Base-by-base conservation (phyloP, 2,329 filamentous ascomycete species). In the Phialophora verrucosa region DNA sequence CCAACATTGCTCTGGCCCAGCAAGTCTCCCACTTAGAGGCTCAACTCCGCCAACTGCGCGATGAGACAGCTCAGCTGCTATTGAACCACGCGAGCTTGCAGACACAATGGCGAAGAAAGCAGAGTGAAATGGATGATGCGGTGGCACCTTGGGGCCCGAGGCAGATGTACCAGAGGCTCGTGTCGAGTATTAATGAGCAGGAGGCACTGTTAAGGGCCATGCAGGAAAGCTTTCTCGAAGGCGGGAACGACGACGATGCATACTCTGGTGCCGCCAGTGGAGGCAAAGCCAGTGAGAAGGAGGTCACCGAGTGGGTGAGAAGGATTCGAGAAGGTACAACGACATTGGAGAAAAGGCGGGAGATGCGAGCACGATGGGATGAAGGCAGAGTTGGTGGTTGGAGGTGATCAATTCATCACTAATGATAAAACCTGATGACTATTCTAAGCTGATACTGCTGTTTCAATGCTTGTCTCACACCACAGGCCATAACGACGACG, bases 311-410 rank as follows among this genome's bases (percentile, higher is more conserved):
- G 67, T 98, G 95, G 88, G 87, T 97, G 23, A 85, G 89, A 74
- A 82, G 90, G 73, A 91, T 96, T 70, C 85, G 92, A 72, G 93
- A 94, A 72, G 91, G 91, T 10, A 91, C 89, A 75, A 90, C 91
- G 72, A 81, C 90, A 64, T 89, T 90, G 68, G 96, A 95, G 75
- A 82, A 93, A 62, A 85, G 95, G 65, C 88, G 90, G 75, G 95
- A 98, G 81, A 87, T 92, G 71, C 96, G 93, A 78, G 91, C 93
- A 74, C 85, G 95, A 73, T 98, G 95, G 95, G 95, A 98, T 76
- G 94, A 98, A 79, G 93, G 94, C 27, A 85, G 94, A 71, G 94
- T 98, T 38, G 94, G 94, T 11, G 95, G 95, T 0, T 98, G 95
- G 95, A 87, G 94, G 74, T 94, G 82, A 87, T 53, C 44, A 25